Evolutionary conservation across 1,139 yeast species (phyloP), one percentile per base, ranked within the genome.

Genomic region (Hyphopichia buzzinii): DNA sequence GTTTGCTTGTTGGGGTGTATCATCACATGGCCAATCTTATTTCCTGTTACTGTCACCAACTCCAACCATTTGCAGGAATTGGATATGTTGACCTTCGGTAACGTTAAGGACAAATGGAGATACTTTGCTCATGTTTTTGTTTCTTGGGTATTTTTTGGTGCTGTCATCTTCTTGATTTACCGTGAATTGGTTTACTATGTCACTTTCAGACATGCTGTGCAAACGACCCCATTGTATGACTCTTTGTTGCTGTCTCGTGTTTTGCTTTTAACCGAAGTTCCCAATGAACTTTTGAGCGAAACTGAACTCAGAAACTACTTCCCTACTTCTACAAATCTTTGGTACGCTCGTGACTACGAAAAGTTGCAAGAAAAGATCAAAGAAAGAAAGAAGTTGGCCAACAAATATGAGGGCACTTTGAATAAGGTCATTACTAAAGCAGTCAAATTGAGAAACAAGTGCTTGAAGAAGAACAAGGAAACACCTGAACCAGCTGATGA

Each of bases 21-120:
- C 23, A 48, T 84, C 15, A 62, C 82, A 13, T 79, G 87, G 77
- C 92, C 96, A 21, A 77, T 92, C 40, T 66, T 92, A 40, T 70
- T 92, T 43, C 94, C 98, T 0, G 84, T 92, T 34, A 87, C 89
- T 58, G 95, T 94, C 11, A 81, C 95, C 7, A 82, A 86, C 45
- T 92, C 95, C 15, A 69, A 69, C 34, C 66, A 69, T 28, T 62
- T 67, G 25, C 44, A 59, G 10, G 80, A 55, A 11, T 75, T 84
- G 38, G 81, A 82, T 48, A 64, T 75, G 31, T 60, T 84, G 39
- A 62, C 85, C 3, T 78, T 77, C 44, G 72, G 86, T 25, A 83
- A 84, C 49, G 83, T 89, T 38, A 67, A 64, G 11, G 63, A 80
- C 46, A 71, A 75, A 39, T 73, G 76, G 57, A 68, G 86, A 55